These are phyloP conservation scores for Ehretia macrophylla DNA, from an alignment of 257 asterid species.

Conservation along the genomic window DNA sequence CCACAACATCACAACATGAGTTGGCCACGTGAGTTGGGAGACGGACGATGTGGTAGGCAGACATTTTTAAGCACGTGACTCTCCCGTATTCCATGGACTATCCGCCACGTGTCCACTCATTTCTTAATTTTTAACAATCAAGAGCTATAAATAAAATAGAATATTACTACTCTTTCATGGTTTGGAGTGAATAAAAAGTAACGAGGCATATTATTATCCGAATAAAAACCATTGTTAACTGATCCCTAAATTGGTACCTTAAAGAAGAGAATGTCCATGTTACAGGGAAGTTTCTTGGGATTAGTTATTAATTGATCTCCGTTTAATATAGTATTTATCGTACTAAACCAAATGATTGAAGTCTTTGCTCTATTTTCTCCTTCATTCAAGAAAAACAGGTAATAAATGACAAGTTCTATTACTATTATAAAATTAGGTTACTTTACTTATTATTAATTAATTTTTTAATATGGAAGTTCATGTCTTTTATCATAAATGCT, in stretches of 20 bases:
- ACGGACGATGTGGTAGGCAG: conserved; percentile 56
- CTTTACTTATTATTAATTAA: too few relatives aligned
- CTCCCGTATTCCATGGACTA: conserved; percentile 42
- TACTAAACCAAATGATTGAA: conserved; percentile 22
- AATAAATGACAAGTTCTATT: too few relatives aligned
- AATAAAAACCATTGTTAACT: conserved; percentile 65
- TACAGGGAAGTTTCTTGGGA: conserved; percentile 25
- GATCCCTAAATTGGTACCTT: conserved; percentile 80
- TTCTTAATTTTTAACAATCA: not conserved
- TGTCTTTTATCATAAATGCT: too few relatives aligned
- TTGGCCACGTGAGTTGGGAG: conserved; percentile 93
- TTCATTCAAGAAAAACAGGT: conserved; percentile 1
- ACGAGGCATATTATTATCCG: conserved; percentile 27
- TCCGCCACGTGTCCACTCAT: conserved; percentile 33
- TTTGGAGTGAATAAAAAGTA: not conserved
- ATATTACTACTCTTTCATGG: too few relatives aligned
- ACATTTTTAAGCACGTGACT: conserved; percentile 69
- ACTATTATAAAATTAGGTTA: too few relatives aligned
- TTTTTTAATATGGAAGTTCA: too few relatives aligned
- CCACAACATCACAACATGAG: conserved; percentile 48
- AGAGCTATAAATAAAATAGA: not conserved
- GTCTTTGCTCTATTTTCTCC: not conserved
- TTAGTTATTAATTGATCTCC: conserved; percentile 5
- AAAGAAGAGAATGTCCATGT: conserved; percentile 53
- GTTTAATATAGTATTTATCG: not conserved